phyloP scores from a whole-genome alignment of 345 rosid species.

The Moricandia moricandioides region DNA sequence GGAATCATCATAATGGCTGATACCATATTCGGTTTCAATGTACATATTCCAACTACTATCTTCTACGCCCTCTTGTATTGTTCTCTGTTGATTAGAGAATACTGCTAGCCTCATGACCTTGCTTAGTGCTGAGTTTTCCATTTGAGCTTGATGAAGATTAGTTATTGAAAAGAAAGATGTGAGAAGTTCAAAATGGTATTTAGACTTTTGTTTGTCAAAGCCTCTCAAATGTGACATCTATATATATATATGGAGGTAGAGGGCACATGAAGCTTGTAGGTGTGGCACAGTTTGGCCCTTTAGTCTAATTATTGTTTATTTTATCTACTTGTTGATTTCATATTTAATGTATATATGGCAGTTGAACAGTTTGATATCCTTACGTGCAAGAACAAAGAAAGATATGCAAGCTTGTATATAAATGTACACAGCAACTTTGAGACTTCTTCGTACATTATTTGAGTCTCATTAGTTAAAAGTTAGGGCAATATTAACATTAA shows the following conservation, averaged over 20 bases:
- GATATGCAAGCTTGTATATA: background rate
- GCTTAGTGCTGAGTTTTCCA: constrained; percentile 33
- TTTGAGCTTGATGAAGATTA: constrained; percentile 3
- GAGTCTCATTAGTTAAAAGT: background rate
- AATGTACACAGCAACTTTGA: background rate
- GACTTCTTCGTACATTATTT: constrained; percentile 8
- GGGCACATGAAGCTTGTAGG: constrained; percentile 17
- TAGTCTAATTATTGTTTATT: background rate
- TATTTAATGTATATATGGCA: background rate
- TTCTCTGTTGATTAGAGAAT: constrained; percentile 23
- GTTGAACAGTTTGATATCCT: constrained; percentile 21
- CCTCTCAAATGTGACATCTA: constrained; percentile 22
- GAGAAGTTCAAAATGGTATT: constrained; percentile 3
- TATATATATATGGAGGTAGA: constrained; percentile 1
- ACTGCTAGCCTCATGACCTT: constrained; percentile 20
- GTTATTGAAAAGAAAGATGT: background rate
- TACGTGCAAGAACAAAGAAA: constrained; percentile 16
- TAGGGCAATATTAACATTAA: background rate
- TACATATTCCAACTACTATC: constrained; percentile 41
- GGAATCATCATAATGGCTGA: constrained; percentile 20
- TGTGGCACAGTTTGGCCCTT: constrained; percentile 20
- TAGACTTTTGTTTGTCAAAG: constrained; percentile 10
- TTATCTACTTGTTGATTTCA: background rate
- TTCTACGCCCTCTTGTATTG: constrained; percentile 22
- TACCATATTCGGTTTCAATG: constrained; percentile 29